These are phyloP conservation scores for Ascochyta lentis DNA, from an alignment of 2,329 filamentous ascomycete genomes.

Conservation along the genomic window DNA sequence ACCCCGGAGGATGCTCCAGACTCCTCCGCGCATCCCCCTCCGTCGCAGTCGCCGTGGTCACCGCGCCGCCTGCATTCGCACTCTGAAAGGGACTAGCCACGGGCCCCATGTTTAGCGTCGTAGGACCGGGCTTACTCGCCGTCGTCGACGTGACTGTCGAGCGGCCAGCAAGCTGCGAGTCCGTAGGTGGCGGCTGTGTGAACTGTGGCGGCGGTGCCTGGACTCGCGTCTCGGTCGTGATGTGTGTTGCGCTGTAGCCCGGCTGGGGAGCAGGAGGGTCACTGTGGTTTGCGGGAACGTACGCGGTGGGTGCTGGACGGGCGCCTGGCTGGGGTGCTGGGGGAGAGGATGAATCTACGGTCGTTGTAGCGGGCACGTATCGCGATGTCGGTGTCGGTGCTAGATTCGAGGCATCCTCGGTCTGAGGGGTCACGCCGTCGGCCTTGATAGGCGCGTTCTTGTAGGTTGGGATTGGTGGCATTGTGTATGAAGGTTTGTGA, in stretches of 20 bases:
- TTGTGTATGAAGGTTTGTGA: conserved; percentile 29
- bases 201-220: conserved; percentile 48
- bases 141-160: conserved; percentile 43
- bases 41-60: conserved; percentile 14
- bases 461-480: conserved; percentile 57
- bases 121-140: conserved; percentile 41
- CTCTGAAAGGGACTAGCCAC: conserved; percentile 37
- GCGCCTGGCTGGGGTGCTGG: conserved; percentile 52
- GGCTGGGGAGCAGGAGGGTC: conserved; percentile 46
- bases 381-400: conserved; percentile 46
- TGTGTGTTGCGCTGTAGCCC: conserved; percentile 38
- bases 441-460: conserved; percentile 56
- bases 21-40: conserved; percentile 24
- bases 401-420: conserved; percentile 34
- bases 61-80: conserved; percentile 29
- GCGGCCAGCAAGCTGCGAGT: conserved; percentile 48
- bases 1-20: conserved; percentile 56
- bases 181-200: conserved; percentile 47
- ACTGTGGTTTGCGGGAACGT: conserved; percentile 21
- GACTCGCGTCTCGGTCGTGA: conserved; percentile 41
- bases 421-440: conserved; percentile 47
- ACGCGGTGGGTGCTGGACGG: conserved; percentile 34
- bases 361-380: conserved; percentile 40
- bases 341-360: conserved; percentile 32
- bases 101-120: conserved; percentile 49